phyloP scores from a whole-genome alignment of 2,329 filamentous ascomycete genomes.

The Madurella mycetomatis region DNA sequence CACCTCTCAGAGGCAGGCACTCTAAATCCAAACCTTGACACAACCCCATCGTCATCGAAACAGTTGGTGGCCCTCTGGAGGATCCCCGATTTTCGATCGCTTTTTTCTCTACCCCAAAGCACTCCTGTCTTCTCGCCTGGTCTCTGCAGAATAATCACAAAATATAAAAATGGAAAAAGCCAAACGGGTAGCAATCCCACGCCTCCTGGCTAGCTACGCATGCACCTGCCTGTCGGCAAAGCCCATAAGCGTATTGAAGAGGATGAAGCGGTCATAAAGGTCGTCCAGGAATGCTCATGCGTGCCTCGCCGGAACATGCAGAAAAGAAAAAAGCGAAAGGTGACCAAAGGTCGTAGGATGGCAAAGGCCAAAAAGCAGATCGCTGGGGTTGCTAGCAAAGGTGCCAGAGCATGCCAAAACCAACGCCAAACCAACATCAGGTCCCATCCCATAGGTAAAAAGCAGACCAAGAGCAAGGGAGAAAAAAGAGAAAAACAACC shows the following conservation, averaged over 20 bases:
- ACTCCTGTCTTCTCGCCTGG: neutral
- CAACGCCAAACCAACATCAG: neutral
- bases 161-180: neutral
- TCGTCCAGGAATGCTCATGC: slow-evolving; percentile 2
- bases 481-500: slow-evolving; percentile 6
- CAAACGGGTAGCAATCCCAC: neutral
- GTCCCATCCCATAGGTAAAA: neutral
- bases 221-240: neutral
- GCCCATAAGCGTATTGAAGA: neutral
- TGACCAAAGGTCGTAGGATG: neutral
- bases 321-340: neutral
- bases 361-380: neutral
- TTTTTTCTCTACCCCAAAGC: neutral
- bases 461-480: neutral
- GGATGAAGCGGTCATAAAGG: neutral
- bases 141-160: neutral
- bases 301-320: neutral
- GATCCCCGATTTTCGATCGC: too few relatives aligned
- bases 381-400: neutral
- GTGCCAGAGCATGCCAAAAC: neutral
- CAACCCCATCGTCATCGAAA: too few relatives aligned
- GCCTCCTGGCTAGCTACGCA: neutral
- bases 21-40: too few relatives aligned
- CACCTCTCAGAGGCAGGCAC: too few relatives aligned
- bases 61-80: too few relatives aligned